phyloP scores from a whole-genome alignment of 1,284 basidiomycete species.

The Cryptococcus sp. region DNA sequence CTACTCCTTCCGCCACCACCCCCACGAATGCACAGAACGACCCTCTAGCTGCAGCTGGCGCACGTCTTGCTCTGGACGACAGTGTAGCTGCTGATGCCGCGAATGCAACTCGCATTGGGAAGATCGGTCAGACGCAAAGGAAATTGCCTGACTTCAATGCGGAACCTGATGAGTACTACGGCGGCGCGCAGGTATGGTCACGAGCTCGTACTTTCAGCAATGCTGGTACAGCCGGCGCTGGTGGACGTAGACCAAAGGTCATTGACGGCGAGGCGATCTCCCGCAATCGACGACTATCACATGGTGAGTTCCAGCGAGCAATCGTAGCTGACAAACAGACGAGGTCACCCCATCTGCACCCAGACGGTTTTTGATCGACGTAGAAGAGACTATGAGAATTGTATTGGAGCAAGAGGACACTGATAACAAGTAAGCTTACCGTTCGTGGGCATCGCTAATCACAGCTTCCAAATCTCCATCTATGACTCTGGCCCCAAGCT shows the following conservation, averaged over 20 bases:
- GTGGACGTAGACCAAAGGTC: conserved; percentile 60
- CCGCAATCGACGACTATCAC: conserved; percentile 75
- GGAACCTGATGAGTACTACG: conserved; percentile 81
- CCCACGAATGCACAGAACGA: conserved; percentile 30
- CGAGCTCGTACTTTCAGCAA: conserved; percentile 82
- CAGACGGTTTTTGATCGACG: conserved; percentile 91
- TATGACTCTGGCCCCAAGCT: conserved; percentile 97
- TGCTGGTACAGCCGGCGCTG: conserved; percentile 67
- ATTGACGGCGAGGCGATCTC: conserved; percentile 74
- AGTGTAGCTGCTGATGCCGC: not conserved
- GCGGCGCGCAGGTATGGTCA: conserved; percentile 70
- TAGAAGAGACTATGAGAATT: conserved; percentile 97
- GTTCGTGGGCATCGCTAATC: not conserved
- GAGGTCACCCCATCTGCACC: conserved; percentile 55
- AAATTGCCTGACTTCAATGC: conserved; percentile 59
- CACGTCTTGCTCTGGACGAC: conserved; percentile 8
- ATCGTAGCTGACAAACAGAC: conserved; percentile 42
- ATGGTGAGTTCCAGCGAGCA: conserved; percentile 56
- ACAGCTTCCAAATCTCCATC: conserved; percentile 76
- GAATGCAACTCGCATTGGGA: conserved; percentile 18
- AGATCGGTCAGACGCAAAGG: conserved; percentile 23
- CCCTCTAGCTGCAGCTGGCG: conserved; percentile 24
- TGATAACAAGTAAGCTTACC: conserved; percentile 68
- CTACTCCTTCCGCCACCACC: conserved; percentile 26
- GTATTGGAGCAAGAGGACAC: conserved; percentile 98